A percentile compares a stretch with the other conserved stretches of the same genome.
These are phyloP conservation scores for Teunomyces aglyptinius DNA, from an alignment of 805 yeast genomes.

Conservation along the genomic window DNA sequence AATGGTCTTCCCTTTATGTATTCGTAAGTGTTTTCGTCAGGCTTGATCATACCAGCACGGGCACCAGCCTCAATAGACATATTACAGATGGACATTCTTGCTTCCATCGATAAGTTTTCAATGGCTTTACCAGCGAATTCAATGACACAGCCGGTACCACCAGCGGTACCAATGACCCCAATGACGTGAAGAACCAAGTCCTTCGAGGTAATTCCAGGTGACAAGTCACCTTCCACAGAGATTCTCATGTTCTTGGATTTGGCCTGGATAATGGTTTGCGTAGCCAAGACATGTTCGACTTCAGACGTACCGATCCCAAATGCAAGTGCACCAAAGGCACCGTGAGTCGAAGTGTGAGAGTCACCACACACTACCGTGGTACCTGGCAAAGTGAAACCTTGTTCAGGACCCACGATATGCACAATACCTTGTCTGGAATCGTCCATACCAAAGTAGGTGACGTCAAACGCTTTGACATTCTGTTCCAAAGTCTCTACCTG, in stretches of 20 bases:
- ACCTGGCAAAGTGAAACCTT: conserved; percentile 97
- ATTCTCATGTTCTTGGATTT: conserved; percentile 96
- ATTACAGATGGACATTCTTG: conserved; percentile 98
- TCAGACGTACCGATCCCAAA: conserved; percentile 99
- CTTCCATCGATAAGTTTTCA: conserved; percentile 88
- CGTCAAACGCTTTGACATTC: conserved; percentile 85
- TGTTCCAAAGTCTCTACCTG: conserved; percentile 92
- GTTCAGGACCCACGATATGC: conserved; percentile 98
- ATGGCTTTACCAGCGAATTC: conserved; percentile 97
- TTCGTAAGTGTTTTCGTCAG: conserved; percentile 84
- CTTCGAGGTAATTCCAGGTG: conserved; percentile 91
- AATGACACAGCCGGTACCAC: conserved; percentile 96
- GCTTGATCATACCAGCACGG: conserved; percentile 98
- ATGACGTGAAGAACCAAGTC: conserved; percentile 92
- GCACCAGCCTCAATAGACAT: conserved; percentile 99
- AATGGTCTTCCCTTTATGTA: conserved; percentile 92
- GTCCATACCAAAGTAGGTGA: conserved; percentile 91
- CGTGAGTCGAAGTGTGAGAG: conserved; percentile 97
- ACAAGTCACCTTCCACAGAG: conserved; percentile 75
- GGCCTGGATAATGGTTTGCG: conserved; percentile 92
- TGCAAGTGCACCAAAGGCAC: conserved; percentile 96
- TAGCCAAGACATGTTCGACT: conserved; percentile 97
- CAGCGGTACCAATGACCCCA: conserved; percentile 97
- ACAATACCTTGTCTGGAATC: conserved; percentile 97
- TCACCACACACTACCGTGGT: conserved; percentile 99